phyloP scores from a whole-genome alignment of 345 rosid species.

The Heritiera littoralis region DNA sequence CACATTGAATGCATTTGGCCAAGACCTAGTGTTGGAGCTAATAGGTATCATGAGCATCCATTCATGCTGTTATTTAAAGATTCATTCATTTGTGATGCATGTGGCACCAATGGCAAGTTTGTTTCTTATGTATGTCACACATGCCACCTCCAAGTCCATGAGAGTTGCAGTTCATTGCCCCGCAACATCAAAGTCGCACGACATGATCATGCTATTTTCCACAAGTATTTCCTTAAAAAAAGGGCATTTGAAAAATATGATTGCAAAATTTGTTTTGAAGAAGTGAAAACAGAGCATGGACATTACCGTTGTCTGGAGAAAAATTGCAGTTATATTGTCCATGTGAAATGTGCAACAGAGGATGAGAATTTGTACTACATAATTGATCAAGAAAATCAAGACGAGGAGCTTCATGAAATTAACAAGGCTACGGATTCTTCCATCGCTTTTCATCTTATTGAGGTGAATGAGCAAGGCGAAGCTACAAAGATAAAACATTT shows the following conservation, averaged over 20 bases:
- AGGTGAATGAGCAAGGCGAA: neutral
- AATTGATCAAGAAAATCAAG: slow-evolving; percentile 1
- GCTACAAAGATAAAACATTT: neutral
- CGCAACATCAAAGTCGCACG: neutral
- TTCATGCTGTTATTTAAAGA: neutral
- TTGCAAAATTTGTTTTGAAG: slow-evolving; percentile 15
- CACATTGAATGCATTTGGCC: too few species aligned
- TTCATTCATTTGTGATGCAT: slow-evolving; percentile 23
- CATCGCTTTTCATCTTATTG: neutral
- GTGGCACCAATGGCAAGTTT: slow-evolving; percentile 13
- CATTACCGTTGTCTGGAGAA: slow-evolving; percentile 14
- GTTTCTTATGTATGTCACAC: slow-evolving; percentile 9
- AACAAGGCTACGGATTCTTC: neutral
- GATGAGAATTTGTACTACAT: slow-evolving; percentile 17
- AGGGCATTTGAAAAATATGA: neutral
- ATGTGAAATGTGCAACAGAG: slow-evolving; percentile 25
- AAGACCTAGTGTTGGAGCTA: neutral
- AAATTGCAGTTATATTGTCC: slow-evolving; percentile 17
- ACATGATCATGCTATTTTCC: slow-evolving; percentile 4
- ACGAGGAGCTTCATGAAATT: too few species aligned
- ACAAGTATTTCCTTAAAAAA: slow-evolving; percentile 1
- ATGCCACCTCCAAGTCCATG: slow-evolving; percentile 11
- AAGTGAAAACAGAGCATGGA: slow-evolving; percentile 20
- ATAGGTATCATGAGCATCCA: neutral
- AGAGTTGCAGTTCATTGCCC: neutral